Conservation (phyloP, 192 early-diverging fungal genomes). For the Geranomyces michiganensis region DNA sequence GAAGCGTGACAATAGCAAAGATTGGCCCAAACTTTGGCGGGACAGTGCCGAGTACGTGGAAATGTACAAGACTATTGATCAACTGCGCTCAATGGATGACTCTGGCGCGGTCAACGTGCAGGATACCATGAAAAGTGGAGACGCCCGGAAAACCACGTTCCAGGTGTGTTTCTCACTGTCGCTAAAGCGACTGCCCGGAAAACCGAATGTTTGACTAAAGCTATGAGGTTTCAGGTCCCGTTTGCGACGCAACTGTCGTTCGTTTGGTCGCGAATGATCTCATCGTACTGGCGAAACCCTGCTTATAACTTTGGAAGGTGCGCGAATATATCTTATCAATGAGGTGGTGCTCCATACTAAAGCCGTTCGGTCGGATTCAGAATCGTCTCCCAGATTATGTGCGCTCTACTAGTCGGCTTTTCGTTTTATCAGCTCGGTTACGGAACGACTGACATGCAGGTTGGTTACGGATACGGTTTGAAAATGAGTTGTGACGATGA, state of each 20-base stretch:
- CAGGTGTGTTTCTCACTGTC: too few species aligned
- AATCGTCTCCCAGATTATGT: conserved; percentile 40
- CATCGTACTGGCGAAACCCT: conserved; percentile 72
- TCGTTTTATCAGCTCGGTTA: conserved; percentile 68
- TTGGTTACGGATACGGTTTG: too few species aligned
- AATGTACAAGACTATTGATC: conserved; percentile 57
- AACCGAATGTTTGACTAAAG: background rate
- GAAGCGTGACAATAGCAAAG: conserved; percentile 39
- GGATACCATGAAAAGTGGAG: background rate
- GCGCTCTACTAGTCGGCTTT: conserved; percentile 70
- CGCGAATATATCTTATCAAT: background rate
- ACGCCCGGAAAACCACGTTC: conserved; percentile 36
- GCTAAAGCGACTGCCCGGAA: too few species aligned
- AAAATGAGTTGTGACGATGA: too few species aligned
- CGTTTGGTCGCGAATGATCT: conserved; percentile 67
- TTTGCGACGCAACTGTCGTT: conserved; percentile 53
- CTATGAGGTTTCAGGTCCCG: conserved; percentile 30
- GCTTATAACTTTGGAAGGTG: conserved; percentile 70
- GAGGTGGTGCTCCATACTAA: background rate
- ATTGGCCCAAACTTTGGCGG: conserved; percentile 78
- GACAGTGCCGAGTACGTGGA: conserved; percentile 52
- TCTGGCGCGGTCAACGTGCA: conserved; percentile 11
- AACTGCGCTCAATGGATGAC: conserved; percentile 47
- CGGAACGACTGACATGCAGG: conserved; percentile 54
- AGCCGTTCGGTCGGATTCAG: background rate